These are phyloP conservation scores for Hanseniaspora osmophila DNA, from an alignment of 805 yeast species.

Conservation along the genomic window DNA sequence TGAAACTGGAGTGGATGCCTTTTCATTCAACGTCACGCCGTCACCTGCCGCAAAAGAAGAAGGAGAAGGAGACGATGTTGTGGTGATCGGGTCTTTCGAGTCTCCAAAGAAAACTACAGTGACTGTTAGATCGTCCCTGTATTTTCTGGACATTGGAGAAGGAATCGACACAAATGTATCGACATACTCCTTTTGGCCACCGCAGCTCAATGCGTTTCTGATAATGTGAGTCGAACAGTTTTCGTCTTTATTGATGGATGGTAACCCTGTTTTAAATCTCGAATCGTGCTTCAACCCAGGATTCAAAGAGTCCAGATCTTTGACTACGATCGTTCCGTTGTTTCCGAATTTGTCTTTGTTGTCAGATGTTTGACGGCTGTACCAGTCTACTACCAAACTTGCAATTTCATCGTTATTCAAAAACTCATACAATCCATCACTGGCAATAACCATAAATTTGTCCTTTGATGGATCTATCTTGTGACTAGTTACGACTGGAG, in stretches of 20 bases:
- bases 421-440: slow-evolving; percentile 90
- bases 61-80: not conserved
- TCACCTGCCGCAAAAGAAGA: slow-evolving; percentile 1
- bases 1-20: slow-evolving; percentile 16
- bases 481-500: slow-evolving; percentile 79
- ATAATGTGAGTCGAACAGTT: slow-evolving; percentile 89
- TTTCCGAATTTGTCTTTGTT: slow-evolving; percentile 53
- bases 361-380: not conserved
- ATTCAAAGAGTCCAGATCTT: slow-evolving; percentile 41
- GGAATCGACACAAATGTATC: slow-evolving; percentile 84
- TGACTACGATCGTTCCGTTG: slow-evolving; percentile 35
- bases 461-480: slow-evolving; percentile 55
- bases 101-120: slow-evolving; percentile 89
- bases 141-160: slow-evolving; percentile 76
- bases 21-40: slow-evolving; percentile 13
- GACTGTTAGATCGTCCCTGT: slow-evolving; percentile 91
- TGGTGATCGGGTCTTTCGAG: slow-evolving; percentile 21
- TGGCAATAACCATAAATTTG: slow-evolving; percentile 81
- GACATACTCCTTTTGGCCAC: slow-evolving; percentile 76
- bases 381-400: slow-evolving; percentile 83
- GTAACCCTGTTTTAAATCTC: slow-evolving; percentile 16
- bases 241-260: slow-evolving; percentile 49
- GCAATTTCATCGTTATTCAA: slow-evolving; percentile 85
- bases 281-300: slow-evolving; percentile 56
- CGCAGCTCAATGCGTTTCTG: slow-evolving; percentile 83